These are phyloP conservation scores for Metschnikowia corniflorae DNA, from an alignment of 805 yeast genomes.

Conservation along the genomic window DNA sequence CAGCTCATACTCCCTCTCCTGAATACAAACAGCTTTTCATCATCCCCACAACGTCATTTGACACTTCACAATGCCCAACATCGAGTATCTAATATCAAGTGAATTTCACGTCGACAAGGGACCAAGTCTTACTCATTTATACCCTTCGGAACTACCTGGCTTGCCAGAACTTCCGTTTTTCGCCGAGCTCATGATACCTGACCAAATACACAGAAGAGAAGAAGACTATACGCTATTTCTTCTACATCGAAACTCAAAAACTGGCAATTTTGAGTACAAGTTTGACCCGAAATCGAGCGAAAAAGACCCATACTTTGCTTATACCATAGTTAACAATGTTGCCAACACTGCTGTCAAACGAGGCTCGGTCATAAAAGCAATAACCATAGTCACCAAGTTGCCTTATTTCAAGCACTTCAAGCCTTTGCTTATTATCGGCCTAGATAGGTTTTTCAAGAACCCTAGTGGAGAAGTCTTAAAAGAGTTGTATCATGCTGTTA, in stretches of 20 bases:
- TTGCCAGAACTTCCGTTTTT: constrained; percentile 33
- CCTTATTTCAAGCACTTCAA: constrained; percentile 54
- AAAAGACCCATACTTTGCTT: constrained; percentile 46
- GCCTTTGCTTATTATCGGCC: constrained; percentile 52
- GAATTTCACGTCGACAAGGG: constrained; percentile 81
- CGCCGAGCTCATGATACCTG: constrained; percentile 61
- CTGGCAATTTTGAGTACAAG: constrained; percentile 39
- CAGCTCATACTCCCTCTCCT: no score
- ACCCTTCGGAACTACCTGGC: constrained; percentile 46
- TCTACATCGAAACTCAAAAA: constrained; percentile 41
- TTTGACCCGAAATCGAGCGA: constrained; percentile 32
- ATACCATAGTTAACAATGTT: constrained; percentile 52
- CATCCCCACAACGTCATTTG: no score
- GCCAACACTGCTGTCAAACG: constrained; percentile 44
- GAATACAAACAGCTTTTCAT: no score
- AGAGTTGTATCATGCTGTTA: constrained; percentile 31
- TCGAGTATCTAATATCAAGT: constrained; percentile 60
- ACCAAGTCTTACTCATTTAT: constrained; percentile 58
- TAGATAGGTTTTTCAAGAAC: constrained; percentile 43
- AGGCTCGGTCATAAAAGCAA: constrained; percentile 57
- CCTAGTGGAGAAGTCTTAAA: constrained; percentile 21
- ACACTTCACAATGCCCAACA: constrained; percentile 35
- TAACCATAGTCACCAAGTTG: constrained; percentile 55
- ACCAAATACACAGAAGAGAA: constrained; percentile 53
- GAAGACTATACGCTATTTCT: constrained; percentile 59